Conservation (phyloP, 495 filamentous ascomycete species). For the Aspergillus mulundensis region DNA sequence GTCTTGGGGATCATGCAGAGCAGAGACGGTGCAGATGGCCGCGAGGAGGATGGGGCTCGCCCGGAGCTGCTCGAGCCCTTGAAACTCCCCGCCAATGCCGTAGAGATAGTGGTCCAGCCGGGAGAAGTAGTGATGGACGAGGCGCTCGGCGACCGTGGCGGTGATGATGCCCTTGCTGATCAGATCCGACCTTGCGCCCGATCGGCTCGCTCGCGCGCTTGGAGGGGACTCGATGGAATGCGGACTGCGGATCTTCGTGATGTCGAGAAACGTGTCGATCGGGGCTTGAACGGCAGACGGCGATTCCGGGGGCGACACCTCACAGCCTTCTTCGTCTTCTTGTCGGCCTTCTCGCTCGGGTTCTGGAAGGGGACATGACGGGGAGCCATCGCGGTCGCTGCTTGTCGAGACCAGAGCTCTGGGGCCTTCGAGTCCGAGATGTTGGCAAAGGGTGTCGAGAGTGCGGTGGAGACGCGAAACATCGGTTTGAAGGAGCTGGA, state of each 20-base stretch:
- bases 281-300: slow-evolving; percentile 35
- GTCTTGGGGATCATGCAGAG: slow-evolving; percentile 34
- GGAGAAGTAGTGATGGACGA: slow-evolving; percentile 36
- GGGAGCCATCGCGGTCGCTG: neutral
- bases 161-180: slow-evolving; percentile 35
- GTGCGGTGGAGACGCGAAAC: slow-evolving; percentile 5
- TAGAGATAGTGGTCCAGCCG: slow-evolving; percentile 43
- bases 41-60: slow-evolving; percentile 31
- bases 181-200: slow-evolving; percentile 27
- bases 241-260: slow-evolving; percentile 24
- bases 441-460: slow-evolving; percentile 2
- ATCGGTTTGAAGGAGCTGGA: slow-evolving; percentile 20
- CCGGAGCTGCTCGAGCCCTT: slow-evolving; percentile 27
- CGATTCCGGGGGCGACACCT: slow-evolving; percentile 27
- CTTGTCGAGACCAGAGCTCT: neutral
- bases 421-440: slow-evolving; percentile 7
- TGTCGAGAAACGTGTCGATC: slow-evolving; percentile 34
- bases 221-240: slow-evolving; percentile 23
- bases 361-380: neutral
- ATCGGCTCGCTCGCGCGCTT: slow-evolving; percentile 19
- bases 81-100: slow-evolving; percentile 34
- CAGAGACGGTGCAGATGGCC: slow-evolving; percentile 41
- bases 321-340: slow-evolving; percentile 20
- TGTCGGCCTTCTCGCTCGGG: neutral
- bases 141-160: slow-evolving; percentile 28